Base-by-base conservation (phyloP, 306 rosid genomes). In the Vigna unguiculata region DNA sequence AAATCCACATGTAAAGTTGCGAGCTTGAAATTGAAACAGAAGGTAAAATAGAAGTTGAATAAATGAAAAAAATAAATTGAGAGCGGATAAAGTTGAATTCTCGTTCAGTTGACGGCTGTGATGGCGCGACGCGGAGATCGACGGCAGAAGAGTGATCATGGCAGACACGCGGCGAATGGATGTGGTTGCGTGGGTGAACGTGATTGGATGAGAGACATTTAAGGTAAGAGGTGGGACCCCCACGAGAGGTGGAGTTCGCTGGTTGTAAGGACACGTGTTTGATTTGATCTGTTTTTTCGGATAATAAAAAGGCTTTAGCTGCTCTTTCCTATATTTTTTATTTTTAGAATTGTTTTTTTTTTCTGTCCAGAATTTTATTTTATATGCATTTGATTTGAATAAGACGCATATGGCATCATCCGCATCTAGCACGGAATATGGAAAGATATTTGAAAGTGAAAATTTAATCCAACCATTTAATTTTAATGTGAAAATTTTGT, bases 151-250 rank as follows among this genome's bases (percentile, higher is more conserved):
- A 10, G 14, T 6, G 71, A 45, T 28, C 6, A 12, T 17, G 9
- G 40, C 3, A 1, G 68, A 58, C 63, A 20, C 73, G 74, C 19
- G 77, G 68, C 38, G 19, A 16, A 2, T 15, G 5, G 55, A 11
- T 30, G 38, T 34, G 82, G 52, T 59, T 12, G 17, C 47, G 32
- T 77, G 8, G 66, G 13, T 43, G 51, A 36, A 9, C 7, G 7
- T 4, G 8, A 25, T 49, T 69, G 82, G 85, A 78, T 82, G 78
- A 81, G 74, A 19, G 60, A 34, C 21, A 32, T 70, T 79, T 24
- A 60, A 59, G 45, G 52, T 60, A 40, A 2, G 24, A 0, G 40
- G 41, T 51, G 81, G 78, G 82, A 9, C 13, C 82, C 75, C 6
- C 46, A 17, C 12, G 15, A 63, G 47, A 6, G 4, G 47, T 40